phyloP scores from a whole-genome alignment of 1,284 basidiomycete genomes.

The Ganoderma multipileum region DNA sequence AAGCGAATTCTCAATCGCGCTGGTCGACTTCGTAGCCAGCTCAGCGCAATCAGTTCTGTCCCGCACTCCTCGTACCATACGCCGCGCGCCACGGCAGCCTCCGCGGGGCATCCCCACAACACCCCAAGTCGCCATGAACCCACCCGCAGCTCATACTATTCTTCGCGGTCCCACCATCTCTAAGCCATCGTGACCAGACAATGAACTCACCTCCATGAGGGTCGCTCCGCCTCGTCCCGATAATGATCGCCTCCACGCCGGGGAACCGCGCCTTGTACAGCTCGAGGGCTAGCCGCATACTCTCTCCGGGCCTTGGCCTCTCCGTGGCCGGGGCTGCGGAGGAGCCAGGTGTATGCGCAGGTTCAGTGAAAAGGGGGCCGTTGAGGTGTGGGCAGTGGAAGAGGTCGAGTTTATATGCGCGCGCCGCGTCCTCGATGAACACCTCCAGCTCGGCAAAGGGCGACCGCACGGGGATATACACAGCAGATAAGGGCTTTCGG shows the following conservation, averaged over 20 bases:
- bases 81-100: background rate
- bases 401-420: conserved; percentile 82
- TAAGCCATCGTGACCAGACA: background rate
- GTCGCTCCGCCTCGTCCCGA: conserved; percentile 89
- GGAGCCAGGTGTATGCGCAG: conserved; percentile 46
- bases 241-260: conserved; percentile 80
- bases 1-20: background rate
- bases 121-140: background rate
- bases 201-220: conserved; percentile 85
- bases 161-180: background rate
- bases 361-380: conserved; percentile 46
- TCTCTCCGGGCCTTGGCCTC: conserved; percentile 58
- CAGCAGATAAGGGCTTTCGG: conserved; percentile 68
- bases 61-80: background rate
- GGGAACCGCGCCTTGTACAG: conserved; percentile 75
- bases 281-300: conserved; percentile 85
- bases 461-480: conserved; percentile 92
- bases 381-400: conserved; percentile 60
- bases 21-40: background rate
- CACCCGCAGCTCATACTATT: background rate
- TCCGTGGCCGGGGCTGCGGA: conserved; percentile 24
- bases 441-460: conserved; percentile 87
- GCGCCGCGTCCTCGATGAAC: conserved; percentile 77
- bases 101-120: background rate
- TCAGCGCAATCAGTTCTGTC: background rate